Evolutionary conservation across 2,329 filamentous ascomycete species (phyloP).

Genomic region (Lecanoromycetidae sp.): DNA sequence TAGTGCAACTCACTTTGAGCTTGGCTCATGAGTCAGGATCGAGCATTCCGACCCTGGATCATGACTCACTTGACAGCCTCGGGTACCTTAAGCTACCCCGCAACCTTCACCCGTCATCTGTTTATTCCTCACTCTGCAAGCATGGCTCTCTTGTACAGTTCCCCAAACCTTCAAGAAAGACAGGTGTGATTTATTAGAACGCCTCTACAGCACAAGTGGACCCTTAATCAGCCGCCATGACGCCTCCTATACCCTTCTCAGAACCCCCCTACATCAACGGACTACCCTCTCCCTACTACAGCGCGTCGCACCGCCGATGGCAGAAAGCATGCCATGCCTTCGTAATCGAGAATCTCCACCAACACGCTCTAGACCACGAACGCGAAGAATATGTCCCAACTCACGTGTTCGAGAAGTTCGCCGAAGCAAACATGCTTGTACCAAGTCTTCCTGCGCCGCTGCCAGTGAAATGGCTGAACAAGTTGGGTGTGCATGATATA

Average conservation of each 20-base stretch:
- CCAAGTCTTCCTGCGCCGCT: slow-evolving; percentile 57
- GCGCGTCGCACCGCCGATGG: slow-evolving; percentile 50
- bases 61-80: neutral
- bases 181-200: neutral
- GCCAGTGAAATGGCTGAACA: slow-evolving; percentile 55
- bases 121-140: no score
- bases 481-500: slow-evolving; percentile 53
- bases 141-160: neutral
- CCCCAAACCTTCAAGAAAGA: no score
- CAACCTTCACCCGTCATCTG: neutral
- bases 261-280: slow-evolving; percentile 61
- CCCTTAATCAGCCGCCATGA: slow-evolving; percentile 2
- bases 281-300: slow-evolving; percentile 61
- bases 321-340: slow-evolving; percentile 58
- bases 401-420: slow-evolving; percentile 53
- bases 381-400: slow-evolving; percentile 49
- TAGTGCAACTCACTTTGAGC: neutral
- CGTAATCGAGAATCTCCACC: slow-evolving; percentile 49
- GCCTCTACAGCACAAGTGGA: neutral
- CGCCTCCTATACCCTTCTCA: slow-evolving; percentile 49
- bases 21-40: neutral
- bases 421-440: slow-evolving; percentile 55
- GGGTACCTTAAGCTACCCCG: neutral
- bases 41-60: neutral
- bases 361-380: slow-evolving; percentile 59